Conservation (phyloP, 2,329 filamentous ascomycete genomes). For the Didymella lethalis region DNA sequence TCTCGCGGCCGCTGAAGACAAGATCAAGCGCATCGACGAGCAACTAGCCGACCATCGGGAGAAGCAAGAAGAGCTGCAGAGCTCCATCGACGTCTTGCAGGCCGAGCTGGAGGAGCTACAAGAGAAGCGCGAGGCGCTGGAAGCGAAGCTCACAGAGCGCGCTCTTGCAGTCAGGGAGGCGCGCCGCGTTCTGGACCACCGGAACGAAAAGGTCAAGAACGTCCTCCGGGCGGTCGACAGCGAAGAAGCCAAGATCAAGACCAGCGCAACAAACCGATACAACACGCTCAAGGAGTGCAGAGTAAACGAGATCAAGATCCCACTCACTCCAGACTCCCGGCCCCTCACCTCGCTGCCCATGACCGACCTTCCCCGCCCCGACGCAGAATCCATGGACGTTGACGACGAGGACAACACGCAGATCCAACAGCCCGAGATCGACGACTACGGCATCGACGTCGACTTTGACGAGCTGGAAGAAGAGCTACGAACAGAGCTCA, state of each 20-base stretch:
- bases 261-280: constrained; percentile 84
- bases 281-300: constrained; percentile 86
- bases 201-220: constrained; percentile 81
- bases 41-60: constrained; percentile 70
- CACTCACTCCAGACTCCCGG: constrained; percentile 74
- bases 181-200: constrained; percentile 80
- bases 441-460: constrained; percentile 91
- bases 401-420: constrained; percentile 70
- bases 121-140: constrained; percentile 74
- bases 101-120: constrained; percentile 80
- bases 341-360: constrained; percentile 83
- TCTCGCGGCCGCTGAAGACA: constrained; percentile 71
- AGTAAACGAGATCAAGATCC: constrained; percentile 89
- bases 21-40: constrained; percentile 70
- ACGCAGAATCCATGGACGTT: constrained; percentile 91
- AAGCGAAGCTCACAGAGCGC: constrained; percentile 71
- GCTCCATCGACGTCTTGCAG: constrained; percentile 73
- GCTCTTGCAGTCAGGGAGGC: constrained; percentile 80
- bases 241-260: constrained; percentile 86
- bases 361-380: constrained; percentile 75
- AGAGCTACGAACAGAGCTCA: constrained; percentile 65
- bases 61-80: constrained; percentile 78
- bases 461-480: constrained; percentile 85
- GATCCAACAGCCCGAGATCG: constrained; percentile 66
- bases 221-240: constrained; percentile 76